Base-by-base conservation (phyloP, 1,284 basidiomycete species). In the Cutaneotrichosporon sp. region DNA sequence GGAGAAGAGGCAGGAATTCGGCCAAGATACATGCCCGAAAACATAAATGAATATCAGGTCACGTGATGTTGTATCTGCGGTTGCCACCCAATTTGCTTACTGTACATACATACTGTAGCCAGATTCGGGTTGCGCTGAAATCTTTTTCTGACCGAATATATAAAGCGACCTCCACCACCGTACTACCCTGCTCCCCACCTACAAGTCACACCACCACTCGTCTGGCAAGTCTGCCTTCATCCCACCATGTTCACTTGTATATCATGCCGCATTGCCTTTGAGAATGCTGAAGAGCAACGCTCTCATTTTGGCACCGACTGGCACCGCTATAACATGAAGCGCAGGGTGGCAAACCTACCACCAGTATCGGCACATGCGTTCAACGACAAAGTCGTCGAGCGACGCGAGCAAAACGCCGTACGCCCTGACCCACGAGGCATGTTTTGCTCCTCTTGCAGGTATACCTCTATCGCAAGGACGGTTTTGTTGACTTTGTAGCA, bases 321-420 rank as follows among this genome's bases (percentile, higher is more conserved):
- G 73, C 96, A 98, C 76, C 81, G 93, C 49, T 99, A 98, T 77
- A 99, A 99, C 74, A 92, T 97, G 85, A 97, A 97, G 78, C 86
- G 96, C 60, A 84, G 92, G 36, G 90, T 97, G 17, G 93, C 96
- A 8, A 84, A 83, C 14, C 80, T 99, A 2, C 87, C 90, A 4
- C 93, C 96, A 3, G 84, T 99, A 66, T 85, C 84, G 55, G 82
- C 81, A 0, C 75, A 80, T 8, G 69, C 86, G 1, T 99, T 97
- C 78, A 87, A 92, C 66, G 83, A 90, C 66, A 98, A 97, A 70
- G 87, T 97, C n/a, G 70, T 87, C 26, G 87, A 91, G 56, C 78
- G 87, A 59, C 78, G 83, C 26, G 79, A 83, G 44, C 86, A 91
- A 75, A 86, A 84, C 0, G 84, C 86, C 1, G 77, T 88, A 49